Evolutionary conservation across 306 rosid genomes (phyloP).

Genomic region (Dalbergia cochinchinensis): DNA sequence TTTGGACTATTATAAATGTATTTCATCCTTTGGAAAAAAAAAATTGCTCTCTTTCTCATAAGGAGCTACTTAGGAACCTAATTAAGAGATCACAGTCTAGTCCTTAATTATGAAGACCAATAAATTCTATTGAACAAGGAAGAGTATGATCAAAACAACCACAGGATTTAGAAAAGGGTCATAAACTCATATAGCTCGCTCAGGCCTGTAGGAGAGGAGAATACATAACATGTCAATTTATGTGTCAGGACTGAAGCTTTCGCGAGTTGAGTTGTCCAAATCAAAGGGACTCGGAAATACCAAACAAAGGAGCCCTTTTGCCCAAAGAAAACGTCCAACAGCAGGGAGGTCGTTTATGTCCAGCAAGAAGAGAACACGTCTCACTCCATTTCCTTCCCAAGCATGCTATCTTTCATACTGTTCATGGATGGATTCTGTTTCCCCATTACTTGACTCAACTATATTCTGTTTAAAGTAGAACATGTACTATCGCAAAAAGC

Average conservation of each 20-base stretch:
- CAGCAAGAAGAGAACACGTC: slow-evolving; percentile 23
- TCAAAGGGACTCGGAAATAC: slow-evolving; percentile 20
- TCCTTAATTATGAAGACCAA: too few relatives aligned
- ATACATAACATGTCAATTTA: not conserved
- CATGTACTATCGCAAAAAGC: slow-evolving; percentile 3
- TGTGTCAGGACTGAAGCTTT: not conserved
- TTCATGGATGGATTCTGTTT: slow-evolving; percentile 23
- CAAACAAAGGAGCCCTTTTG: not conserved
- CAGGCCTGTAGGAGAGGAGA: not conserved
- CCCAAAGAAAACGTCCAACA: slow-evolving; percentile 16
- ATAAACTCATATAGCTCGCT: too few relatives aligned
- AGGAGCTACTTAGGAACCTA: too few relatives aligned
- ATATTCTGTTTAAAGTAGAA: slow-evolving; percentile 31
- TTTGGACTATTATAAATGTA: too few relatives aligned
- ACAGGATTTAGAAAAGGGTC: not conserved
- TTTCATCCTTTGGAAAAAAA: too few relatives aligned
- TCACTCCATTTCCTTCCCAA: slow-evolving; percentile 29
- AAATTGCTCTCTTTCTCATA: too few relatives aligned
- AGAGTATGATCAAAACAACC: not conserved
- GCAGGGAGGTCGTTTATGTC: slow-evolving; percentile 24
- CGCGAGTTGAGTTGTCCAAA: slow-evolving; percentile 35
- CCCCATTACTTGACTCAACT: slow-evolving; percentile 34
- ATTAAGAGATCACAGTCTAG: too few relatives aligned
- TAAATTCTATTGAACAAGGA: slow-evolving; percentile 1
- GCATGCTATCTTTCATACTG: slow-evolving; percentile 26